These are phyloP conservation scores for Boeremia exigua DNA, from an alignment of 2,329 filamentous ascomycete genomes.

Conservation along the genomic window DNA sequence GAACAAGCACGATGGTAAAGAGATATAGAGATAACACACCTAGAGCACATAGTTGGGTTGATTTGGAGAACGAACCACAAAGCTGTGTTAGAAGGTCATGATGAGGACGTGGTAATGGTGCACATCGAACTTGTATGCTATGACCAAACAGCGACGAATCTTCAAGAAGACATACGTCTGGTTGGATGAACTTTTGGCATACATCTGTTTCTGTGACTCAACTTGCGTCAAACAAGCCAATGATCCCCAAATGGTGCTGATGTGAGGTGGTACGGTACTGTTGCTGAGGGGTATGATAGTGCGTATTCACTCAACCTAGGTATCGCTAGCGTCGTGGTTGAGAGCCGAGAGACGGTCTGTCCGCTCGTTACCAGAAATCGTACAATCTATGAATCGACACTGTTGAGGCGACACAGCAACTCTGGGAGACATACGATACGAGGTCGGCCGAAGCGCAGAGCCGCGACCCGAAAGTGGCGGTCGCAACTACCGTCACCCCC, in stretches of 20 bases:
- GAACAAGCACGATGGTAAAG: neutral
- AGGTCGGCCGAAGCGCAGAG: neutral
- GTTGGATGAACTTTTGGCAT: neutral
- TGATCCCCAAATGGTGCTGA: neutral
- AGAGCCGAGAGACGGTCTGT: neutral
- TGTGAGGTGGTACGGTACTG: neutral
- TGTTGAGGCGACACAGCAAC: neutral
- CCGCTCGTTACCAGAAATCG: neutral
- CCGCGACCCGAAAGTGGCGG: conserved; percentile 8
- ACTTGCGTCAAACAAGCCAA: neutral
- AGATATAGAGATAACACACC: neutral
- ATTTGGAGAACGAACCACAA: neutral
- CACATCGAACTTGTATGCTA: neutral
- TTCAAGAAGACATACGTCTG: neutral
- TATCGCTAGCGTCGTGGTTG: neutral
- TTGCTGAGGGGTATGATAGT: neutral
- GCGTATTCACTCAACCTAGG: neutral
- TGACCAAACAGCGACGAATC: neutral
- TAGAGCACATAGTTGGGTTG: neutral
- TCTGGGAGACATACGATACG: neutral
- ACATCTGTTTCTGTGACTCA: neutral
- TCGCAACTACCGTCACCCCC: conserved; percentile 11
- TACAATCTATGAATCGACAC: neutral
- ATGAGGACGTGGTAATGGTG: neutral
- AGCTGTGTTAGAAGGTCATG: neutral